Base-by-base conservation (phyloP, 495 filamentous ascomycete species). In the Xylaria scruposa region DNA sequence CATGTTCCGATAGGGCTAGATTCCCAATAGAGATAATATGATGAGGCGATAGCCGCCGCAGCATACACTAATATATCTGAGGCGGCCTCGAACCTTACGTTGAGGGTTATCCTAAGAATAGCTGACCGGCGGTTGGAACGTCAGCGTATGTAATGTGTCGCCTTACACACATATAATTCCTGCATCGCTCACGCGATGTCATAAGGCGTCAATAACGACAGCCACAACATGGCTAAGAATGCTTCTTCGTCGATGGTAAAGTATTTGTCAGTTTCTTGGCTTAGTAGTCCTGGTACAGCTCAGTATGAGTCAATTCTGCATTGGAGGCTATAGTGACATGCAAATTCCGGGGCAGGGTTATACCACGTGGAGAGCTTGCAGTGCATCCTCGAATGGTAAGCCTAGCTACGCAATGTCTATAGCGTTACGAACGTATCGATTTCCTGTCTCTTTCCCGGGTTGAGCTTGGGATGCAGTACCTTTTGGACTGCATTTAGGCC, bases 341-440 rank as follows among this genome's bases (percentile, higher is more conserved):
- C 64, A 26, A 64, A 70, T 36, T 56, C 47, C 19, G 68, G 68
- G 68, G 47, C 33, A 70, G 59, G 68, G 56, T 36, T 51, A 36
- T 19, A 65, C 31, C 59, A 70, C 68, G 68, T 70, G 68, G 68
- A 63, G n/a, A 61, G 68, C 68, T 70, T 70, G 68, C 33, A 70
- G 68, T 31, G 49, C 36, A 15, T 42, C 67, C 40, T 68, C 24
- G 40, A 24, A 38, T 46, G 65, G 65, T 42, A 67, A 24, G 17
- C 12, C 65, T 42, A 31, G 36, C 53, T 33, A 51, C 13, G 8
- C 12, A 24, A 21, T 31, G 33, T 61, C 12, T 47, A 67, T 17
- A 29, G 12, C 65, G 19, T 19, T 17, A 26, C n/a, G n/a, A 17
- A 31, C 60, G 38, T 54, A 70, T 51, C 44, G 42, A 53, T 60